A percentile compares a stretch with the other conserved stretches of the same genome.
Conservation (phyloP, 2,329 filamentous ascomycete species). For the Penicillium capsulatum region DNA sequence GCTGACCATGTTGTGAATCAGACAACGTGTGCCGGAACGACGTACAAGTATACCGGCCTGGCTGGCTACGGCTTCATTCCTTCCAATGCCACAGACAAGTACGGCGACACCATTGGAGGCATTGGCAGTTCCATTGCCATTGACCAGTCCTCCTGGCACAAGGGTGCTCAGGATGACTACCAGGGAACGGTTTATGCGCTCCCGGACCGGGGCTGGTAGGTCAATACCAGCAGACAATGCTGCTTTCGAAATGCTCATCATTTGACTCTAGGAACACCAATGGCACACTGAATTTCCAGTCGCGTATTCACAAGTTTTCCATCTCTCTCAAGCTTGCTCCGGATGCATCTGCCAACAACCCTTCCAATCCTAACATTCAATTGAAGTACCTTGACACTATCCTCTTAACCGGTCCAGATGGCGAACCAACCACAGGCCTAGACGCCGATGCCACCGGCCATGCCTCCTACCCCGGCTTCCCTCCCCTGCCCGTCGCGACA, state of each 20-base stretch:
- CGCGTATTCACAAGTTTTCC: conserved; percentile 63
- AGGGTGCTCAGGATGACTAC: conserved; percentile 50
- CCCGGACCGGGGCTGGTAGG: conserved; percentile 64
- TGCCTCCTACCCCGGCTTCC: conserved; percentile 55
- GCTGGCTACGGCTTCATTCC: conserved; percentile 63
- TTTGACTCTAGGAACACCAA: conserved; percentile 64
- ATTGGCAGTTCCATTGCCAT: conserved; percentile 64
- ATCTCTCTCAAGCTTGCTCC: conserved; percentile 55
- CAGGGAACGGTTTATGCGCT: conserved; percentile 59
- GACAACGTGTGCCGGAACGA: conserved; percentile 57
- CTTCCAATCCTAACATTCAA: conserved; percentile 57
- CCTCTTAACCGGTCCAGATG: conserved; percentile 60
- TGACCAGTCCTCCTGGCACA: conserved; percentile 57
- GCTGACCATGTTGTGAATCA: conserved; percentile 38
- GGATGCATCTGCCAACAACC: conserved; percentile 50
- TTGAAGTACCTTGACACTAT: conserved; percentile 63
- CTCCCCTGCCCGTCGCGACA: conserved; percentile 58
- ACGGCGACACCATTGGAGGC: conserved; percentile 65
- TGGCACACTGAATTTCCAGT: conserved; percentile 64
- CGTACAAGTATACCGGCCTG: conserved; percentile 63
- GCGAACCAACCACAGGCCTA: conserved; percentile 59
- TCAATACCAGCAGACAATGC: no score
- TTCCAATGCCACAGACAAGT: conserved; percentile 59
- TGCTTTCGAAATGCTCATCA: no score
- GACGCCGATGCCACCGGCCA: conserved; percentile 56